Evolutionary conservation across 306 rosid genomes (phyloP).

Genomic region (Arachis hypogaea): DNA sequence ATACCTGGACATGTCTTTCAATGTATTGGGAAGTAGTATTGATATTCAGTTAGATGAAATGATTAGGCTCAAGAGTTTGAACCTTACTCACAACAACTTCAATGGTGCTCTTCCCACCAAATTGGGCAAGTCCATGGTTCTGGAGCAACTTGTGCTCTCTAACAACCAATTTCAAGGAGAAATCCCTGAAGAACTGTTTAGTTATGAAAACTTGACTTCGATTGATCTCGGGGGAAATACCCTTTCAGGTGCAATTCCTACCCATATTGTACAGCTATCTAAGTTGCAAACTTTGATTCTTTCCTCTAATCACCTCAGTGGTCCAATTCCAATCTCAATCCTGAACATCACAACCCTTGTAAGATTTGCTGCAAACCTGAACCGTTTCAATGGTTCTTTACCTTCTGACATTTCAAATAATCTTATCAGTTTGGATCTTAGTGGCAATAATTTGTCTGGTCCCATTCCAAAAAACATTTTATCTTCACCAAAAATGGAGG

Average conservation of each 20-base stretch:
- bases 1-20: conserved; percentile 66
- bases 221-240: conserved; percentile 51
- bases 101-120: conserved; percentile 50
- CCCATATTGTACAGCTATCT: conserved; percentile 52
- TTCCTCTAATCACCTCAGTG: conserved; percentile 53
- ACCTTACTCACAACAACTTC: conserved; percentile 45
- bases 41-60: conserved; percentile 51
- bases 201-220: conserved; percentile 47
- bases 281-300: conserved; percentile 65
- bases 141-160: conserved; percentile 70
- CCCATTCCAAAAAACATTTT: conserved; percentile 58
- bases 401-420: conserved; percentile 55
- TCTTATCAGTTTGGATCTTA: conserved; percentile 66
- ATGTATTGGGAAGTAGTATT: conserved; percentile 32
- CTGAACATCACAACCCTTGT: conserved; percentile 43
- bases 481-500: conserved; percentile 44
- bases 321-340: conserved; percentile 56
- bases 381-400: conserved; percentile 49
- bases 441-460: conserved; percentile 51
- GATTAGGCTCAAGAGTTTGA: conserved; percentile 54
- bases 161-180: conserved; percentile 33
- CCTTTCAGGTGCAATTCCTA: conserved; percentile 51
- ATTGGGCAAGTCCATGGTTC: conserved; percentile 53
- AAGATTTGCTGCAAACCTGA: conserved; percentile 73
- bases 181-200: conserved; percentile 54